Conservation (phyloP, 2,329 filamentous ascomycete species). For the Cladophialophora immunda region DNA sequence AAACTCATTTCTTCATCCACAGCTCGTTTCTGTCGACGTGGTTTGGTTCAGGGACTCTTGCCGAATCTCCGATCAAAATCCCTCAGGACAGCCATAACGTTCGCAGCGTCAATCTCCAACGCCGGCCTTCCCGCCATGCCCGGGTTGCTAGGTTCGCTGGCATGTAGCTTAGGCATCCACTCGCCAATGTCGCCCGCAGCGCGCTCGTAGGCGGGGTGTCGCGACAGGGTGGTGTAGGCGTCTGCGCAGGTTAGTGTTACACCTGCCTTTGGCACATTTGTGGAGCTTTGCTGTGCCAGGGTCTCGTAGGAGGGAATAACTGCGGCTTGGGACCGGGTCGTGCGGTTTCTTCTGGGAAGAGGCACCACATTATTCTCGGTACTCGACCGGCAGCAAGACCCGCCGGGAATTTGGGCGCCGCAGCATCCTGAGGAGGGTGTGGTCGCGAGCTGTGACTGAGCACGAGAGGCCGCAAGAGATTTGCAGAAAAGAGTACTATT, state of each 20-base stretch:
- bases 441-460: constrained; percentile 52
- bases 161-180: constrained; percentile 78
- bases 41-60: constrained; percentile 31
- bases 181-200: constrained; percentile 77
- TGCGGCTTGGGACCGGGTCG: constrained; percentile 40
- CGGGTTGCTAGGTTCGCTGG: constrained; percentile 50
- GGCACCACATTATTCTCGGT: constrained; percentile 40
- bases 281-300: constrained; percentile 42
- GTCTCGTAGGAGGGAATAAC: constrained; percentile 26
- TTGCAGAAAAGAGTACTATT: constrained; percentile 85
- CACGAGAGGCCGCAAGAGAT: constrained; percentile 72
- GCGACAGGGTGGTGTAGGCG: constrained; percentile 79
- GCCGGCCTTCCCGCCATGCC: constrained; percentile 58
- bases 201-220: constrained; percentile 77
- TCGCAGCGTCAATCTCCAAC: constrained; percentile 82
- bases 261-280: constrained; percentile 48
- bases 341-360: constrained; percentile 32
- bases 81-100: constrained; percentile 85
- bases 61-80: constrained; percentile 81
- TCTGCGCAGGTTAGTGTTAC: constrained; percentile 77
- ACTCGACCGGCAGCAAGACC: constrained; percentile 39
- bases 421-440: constrained; percentile 68
- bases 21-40: not conserved
- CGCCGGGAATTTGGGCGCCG: constrained; percentile 62
- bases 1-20: not conserved